These are phyloP conservation scores for Xanthoceras sorbifolium DNA, from an alignment of 345 rosid genomes.

Conservation along the genomic window DNA sequence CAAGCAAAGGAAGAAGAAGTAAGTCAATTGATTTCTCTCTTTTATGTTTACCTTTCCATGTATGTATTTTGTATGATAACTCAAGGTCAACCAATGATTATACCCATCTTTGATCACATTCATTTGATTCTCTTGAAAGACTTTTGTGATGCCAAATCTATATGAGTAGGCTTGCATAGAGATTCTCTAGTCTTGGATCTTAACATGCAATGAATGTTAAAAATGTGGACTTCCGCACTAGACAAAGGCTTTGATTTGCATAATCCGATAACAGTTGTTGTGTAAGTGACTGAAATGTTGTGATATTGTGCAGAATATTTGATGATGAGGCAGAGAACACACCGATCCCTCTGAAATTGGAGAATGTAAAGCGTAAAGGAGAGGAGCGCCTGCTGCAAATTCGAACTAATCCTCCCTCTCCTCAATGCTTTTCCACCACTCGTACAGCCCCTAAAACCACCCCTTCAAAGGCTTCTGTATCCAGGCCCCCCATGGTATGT, in stretches of 20 bases:
- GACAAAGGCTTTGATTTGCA: background rate
- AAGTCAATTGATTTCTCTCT: slow-evolving; percentile 18
- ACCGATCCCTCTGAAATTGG: slow-evolving; percentile 52
- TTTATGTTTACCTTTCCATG: background rate
- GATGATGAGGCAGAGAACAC: slow-evolving; percentile 64
- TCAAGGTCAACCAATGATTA: background rate
- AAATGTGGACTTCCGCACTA: background rate
- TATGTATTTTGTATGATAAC: background rate
- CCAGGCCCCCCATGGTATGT: slow-evolving; percentile 65
- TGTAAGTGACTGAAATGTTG: slow-evolving; percentile 9
- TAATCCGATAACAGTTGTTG: background rate
- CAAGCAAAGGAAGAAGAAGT: slow-evolving; percentile 59
- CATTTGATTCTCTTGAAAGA: background rate
- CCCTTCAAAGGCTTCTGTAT: slow-evolving; percentile 45
- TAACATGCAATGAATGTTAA: background rate
- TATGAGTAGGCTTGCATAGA: background rate
- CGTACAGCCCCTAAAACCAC: slow-evolving; percentile 32
- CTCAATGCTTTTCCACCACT: slow-evolving; percentile 90
- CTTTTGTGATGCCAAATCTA: background rate
- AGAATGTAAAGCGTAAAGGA: slow-evolving; percentile 53
- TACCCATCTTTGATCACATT: slow-evolving; percentile 3
- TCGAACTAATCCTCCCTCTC: slow-evolving; percentile 91
- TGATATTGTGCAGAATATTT: slow-evolving; percentile 36
- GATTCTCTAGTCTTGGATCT: background rate
- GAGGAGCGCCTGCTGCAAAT: slow-evolving; percentile 57